Base-by-base conservation (phyloP, 371 early-diverging fungal genomes). In the Parasitella parasitica region DNA sequence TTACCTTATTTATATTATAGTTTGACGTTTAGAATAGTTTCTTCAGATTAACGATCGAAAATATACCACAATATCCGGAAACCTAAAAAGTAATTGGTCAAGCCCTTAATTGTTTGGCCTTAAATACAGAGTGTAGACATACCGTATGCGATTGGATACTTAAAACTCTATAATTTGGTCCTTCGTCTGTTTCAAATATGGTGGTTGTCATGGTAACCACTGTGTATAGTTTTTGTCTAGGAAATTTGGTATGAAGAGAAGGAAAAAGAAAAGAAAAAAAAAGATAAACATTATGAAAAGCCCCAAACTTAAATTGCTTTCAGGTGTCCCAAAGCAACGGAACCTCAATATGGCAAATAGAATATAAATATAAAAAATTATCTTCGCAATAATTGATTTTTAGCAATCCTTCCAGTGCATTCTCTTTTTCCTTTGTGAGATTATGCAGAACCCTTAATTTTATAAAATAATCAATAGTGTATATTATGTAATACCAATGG, bases 101-200 rank as follows among this genome's bases (percentile, higher is more conserved):
- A 54, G 27, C 27, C 35, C n/a, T 28, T 41, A 20, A 16, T 51
- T n/a, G 12, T 27, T 38, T 8, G 5, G 18, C 12, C 2, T 7
- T 28, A n/a, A 12, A 8, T 39, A 13, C n/a, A n/a, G n/a, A n/a
- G n/a, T n/a, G n/a, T 16, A 30, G 2, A 18, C 24, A 56, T 75
- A 95, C 94, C 60, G 93, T 94, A 70, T 96, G 97, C 2, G 93
- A 92, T 71, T 96, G 95, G 59, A 96, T 89, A 38, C 92, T 92
- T 24, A 96, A 83, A 9, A 95, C 92, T 46, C 94, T 82, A 18
- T 68, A 66, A 34, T 52, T 50, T 13, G 16, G 18, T 2, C 65
- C 69, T 48, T 60, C 60, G 5, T 46, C 46, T 4, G 5, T 11
- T 32, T 6, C 11, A 8, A 3, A 8, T 6, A 11, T 8, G 13